Evolutionary conservation across 306 rosid genomes (phyloP).

Genomic region (Fragaria ananassa): DNA sequence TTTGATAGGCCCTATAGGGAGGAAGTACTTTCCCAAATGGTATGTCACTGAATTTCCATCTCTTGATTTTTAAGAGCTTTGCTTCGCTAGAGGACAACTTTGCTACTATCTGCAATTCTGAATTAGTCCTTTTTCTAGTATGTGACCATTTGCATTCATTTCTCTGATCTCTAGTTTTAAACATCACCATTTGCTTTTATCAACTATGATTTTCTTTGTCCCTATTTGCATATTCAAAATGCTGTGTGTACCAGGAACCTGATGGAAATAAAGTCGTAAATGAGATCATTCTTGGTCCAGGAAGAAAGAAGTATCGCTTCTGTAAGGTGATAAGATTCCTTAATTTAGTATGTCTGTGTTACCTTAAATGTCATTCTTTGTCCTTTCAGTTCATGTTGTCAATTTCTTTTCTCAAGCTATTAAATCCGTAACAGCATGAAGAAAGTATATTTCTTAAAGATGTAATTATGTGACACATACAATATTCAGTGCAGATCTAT

Average conservation of each 20-base stretch:
- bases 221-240: conserved; percentile 15
- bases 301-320: conserved; percentile 58
- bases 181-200: not conserved
- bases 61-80: not conserved
- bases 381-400: not conserved
- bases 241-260: conserved; percentile 46
- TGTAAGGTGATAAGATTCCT: conserved; percentile 55
- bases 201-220: conserved; percentile 5
- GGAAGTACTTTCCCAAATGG: conserved; percentile 59
- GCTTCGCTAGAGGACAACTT: not conserved
- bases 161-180: not conserved
- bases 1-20: conserved; percentile 68
- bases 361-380: not conserved
- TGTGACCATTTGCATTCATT: not conserved
- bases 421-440: not conserved
- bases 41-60: conserved; percentile 15
- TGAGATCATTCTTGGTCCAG: conserved; percentile 60
- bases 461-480: not conserved
- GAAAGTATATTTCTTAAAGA: not conserved
- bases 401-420: not conserved
- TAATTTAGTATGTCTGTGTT: not conserved
- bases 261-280: conserved; percentile 72
- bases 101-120: not conserved
- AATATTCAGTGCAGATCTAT: not conserved
- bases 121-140: not conserved